Base-by-base conservation (phyloP, 176 grass and related monocot species). In the Avena insularis region DNA sequence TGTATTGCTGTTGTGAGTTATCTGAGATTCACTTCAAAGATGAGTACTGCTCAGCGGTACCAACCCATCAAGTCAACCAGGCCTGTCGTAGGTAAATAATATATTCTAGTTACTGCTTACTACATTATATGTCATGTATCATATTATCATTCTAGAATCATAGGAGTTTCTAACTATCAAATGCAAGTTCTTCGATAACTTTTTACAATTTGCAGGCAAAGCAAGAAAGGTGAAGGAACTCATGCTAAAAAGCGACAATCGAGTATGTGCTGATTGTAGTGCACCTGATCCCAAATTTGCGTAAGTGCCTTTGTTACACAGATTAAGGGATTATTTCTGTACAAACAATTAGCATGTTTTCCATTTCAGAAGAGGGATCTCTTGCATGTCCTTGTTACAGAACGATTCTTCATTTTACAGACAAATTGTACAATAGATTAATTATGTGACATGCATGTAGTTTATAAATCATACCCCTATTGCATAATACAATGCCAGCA, bases 201-300 rank as follows among this genome's bases (percentile, higher is more conserved):
- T 61, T 54, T 43, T 19, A 76, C 77, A 31, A 20, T 88, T 47
- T 91, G 79, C 82, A 98, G 95, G 95, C 62, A 95, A 95, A 92
- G 14, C 93, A 87, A 92, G 88, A 89, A 98, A 93, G 79, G 71
- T 98, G 79, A 98, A 95, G 91, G 93, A 92, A 75, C 93, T 98
- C 73, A 98, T 95, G 92, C 67, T 86, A 75, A 95, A 92, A 88
- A 94, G 93, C 15, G 96, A 98, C 78, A 98, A 98, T 81, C 79
- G 92, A 62, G 91, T 84, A 87, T 98, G 96, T 92, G 96, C 96
- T 79, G 96, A 98, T 91, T 98, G 96, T 87, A 85, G 88, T 38
- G 96, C 93, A 90, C 88, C 83, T 84, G 88, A 98, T 82, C 96
- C 96, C 69, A 98, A 96, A 92, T 98, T 88, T 88, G 96, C 93